A percentile compares a stretch with the other conserved stretches of the same genome.
These are phyloP conservation scores for Austroboletus novae-zelandiae DNA, from an alignment of 1,284 basidiomycete genomes.

Conservation along the genomic window DNA sequence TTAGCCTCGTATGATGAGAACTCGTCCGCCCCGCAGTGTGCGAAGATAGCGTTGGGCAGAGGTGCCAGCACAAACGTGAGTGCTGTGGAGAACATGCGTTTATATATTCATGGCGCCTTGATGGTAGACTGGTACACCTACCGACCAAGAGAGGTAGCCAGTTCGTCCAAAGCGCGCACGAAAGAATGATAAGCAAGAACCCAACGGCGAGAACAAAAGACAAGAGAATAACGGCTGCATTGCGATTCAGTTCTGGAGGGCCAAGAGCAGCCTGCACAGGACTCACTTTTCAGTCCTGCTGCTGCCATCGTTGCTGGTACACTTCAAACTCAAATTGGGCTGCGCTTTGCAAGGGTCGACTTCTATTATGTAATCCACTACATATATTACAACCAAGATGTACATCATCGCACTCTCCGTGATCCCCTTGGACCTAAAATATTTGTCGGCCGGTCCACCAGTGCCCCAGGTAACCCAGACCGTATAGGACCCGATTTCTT, in stretches of 20 bases:
- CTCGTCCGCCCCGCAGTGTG: slow-evolving; percentile 85
- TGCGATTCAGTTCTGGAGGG: not conserved
- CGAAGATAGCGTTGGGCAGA: slow-evolving; percentile 88
- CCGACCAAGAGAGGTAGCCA: slow-evolving; percentile 98
- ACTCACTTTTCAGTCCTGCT: slow-evolving; percentile 35
- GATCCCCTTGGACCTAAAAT: slow-evolving; percentile 37
- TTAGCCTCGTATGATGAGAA: slow-evolving; percentile 67
- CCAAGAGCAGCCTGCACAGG: not conserved
- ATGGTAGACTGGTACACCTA: slow-evolving; percentile 43
- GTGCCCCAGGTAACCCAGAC: slow-evolving; percentile 25
- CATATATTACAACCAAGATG: too few relatives aligned
- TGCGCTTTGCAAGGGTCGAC: not conserved
- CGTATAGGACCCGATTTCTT: slow-evolving; percentile 27
- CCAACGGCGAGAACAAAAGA: slow-evolving; percentile 97
- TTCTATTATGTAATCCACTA: slow-evolving; percentile 18
- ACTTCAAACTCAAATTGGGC: not conserved
- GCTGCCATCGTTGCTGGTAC: slow-evolving; percentile 38
- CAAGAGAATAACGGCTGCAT: slow-evolving; percentile 84
- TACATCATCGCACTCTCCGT: slow-evolving; percentile 26
- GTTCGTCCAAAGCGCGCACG: slow-evolving; percentile 94
- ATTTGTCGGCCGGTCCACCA: slow-evolving; percentile 37
- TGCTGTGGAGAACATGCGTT: slow-evolving; percentile 50
- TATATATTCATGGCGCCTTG: slow-evolving; percentile 1
- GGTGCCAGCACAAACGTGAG: slow-evolving; percentile 95
- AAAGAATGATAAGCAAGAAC: slow-evolving; percentile 96